A percentile compares a stretch with the other conserved stretches of the same genome.
phyloP scores from a whole-genome alignment of 2,329 filamentous ascomycete species.

The Onygenales sp. region DNA sequence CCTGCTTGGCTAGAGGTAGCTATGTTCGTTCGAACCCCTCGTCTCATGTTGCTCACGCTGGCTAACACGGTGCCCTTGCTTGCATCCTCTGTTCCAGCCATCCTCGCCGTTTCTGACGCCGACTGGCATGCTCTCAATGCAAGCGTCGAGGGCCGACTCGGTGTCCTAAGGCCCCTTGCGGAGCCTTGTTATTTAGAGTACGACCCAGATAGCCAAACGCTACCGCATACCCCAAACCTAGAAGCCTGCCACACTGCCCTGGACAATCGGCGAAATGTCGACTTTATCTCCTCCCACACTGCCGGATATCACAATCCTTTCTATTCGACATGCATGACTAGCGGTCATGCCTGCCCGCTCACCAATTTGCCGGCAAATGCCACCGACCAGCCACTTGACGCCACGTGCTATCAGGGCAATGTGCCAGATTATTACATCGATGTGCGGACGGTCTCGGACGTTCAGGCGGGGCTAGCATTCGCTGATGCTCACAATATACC shows the following conservation, averaged over 20 bases:
- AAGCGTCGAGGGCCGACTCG: conserved; percentile 3
- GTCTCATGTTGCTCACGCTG: conserved; percentile 2
- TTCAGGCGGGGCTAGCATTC: conserved; percentile 13
- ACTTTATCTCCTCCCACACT: conserved; percentile 4
- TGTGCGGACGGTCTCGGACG: conserved; percentile 12
- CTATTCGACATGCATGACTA: conserved; percentile 2
- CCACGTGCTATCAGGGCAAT: conserved; percentile 19
- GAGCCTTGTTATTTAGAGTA: conserved; percentile 3
- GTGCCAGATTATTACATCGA: conserved; percentile 17
- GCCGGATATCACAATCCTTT: conserved; percentile 4
- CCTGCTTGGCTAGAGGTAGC: not conserved
- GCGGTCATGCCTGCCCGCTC: conserved; percentile 2
- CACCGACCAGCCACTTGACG: not conserved
- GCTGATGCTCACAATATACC: conserved; percentile 22
- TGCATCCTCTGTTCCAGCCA: not conserved
- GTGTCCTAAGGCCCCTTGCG: conserved; percentile 1
- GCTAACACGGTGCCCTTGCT: not conserved
- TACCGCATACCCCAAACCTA: conserved; percentile 1
- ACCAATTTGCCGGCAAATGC: conserved; percentile 1
- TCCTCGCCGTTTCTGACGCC: not conserved
- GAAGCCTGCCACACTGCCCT: conserved; percentile 1
- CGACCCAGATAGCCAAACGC: not conserved
- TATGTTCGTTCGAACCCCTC: conserved; percentile 2
- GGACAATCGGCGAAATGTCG: conserved; percentile 5
- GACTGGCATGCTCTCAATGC: conserved; percentile 5